Evolutionary conservation across 169 alveolate species (phyloP).

Genomic region (Babesia bovis): DNA sequence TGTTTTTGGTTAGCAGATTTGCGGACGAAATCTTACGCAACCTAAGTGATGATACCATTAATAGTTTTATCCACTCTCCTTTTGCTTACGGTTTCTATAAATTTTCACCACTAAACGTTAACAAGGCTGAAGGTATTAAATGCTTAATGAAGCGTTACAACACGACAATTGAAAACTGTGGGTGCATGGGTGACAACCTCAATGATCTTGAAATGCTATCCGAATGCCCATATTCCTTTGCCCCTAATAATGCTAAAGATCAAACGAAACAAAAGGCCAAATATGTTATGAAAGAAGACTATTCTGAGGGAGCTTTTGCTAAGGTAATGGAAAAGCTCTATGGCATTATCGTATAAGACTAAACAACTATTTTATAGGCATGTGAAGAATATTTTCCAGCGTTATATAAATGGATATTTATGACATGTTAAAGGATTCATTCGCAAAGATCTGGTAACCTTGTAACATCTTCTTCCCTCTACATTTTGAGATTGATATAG

Average conservation of each 20-base stretch:
- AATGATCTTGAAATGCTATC: conserved; percentile 44
- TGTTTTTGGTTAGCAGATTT: neutral
- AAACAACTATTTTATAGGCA: no score
- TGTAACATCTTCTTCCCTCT: no score
- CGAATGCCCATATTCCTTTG: conserved; percentile 11
- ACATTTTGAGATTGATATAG: no score
- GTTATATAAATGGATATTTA: no score
- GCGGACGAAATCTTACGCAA: neutral
- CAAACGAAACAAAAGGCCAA: conserved; percentile 37
- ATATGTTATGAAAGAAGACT: neutral
- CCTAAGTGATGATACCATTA: no score
- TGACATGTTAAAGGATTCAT: no score
- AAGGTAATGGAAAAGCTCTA: conserved; percentile 15
- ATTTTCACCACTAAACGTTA: neutral
- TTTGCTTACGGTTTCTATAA: neutral
- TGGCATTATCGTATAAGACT: conserved; percentile 10
- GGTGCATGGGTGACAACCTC: conserved; percentile 34
- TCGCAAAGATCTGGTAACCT: no score
- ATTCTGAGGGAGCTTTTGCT: conserved; percentile 42
- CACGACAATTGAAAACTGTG: neutral
- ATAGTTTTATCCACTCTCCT: no score
- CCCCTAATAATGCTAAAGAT: conserved; percentile 47
- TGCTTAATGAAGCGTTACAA: conserved; percentile 4
- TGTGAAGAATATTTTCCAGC: no score
- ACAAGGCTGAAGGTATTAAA: conserved; percentile 28